A percentile compares a stretch with the other conserved stretches of the same genome.
Evolutionary conservation across 306 rosid genomes (phyloP).

Genomic region (Amphicarpaea edgeworthii): DNA sequence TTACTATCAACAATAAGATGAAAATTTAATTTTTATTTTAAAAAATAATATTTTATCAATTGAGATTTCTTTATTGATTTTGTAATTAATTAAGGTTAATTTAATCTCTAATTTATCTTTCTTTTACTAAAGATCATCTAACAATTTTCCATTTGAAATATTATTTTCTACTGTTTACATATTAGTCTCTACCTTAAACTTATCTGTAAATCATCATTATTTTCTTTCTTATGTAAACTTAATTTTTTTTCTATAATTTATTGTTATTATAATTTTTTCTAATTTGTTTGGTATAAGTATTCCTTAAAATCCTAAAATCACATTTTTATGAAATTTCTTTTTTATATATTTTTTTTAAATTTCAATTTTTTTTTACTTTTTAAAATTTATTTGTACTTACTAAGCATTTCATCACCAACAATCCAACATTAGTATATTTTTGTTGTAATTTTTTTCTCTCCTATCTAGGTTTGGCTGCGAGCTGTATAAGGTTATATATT

Average conservation of each 20-base stretch:
- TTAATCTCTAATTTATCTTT: background rate
- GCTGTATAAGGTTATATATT: no score
- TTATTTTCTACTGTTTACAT: background rate
- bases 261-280: background rate
- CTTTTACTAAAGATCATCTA: background rate
- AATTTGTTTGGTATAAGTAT: background rate
- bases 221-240: background rate
- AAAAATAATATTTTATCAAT: background rate
- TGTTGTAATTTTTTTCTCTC: no score
- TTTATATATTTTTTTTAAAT: no score
- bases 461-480: no score
- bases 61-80: background rate
- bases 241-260: background rate
- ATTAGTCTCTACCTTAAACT: background rate
- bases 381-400: no score
- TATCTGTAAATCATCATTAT: background rate
- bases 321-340: no score
- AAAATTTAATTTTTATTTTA: background rate
- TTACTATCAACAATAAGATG: background rate
- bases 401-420: no score
- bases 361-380: no score
- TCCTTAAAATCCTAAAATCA: background rate
- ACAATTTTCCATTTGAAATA: background rate
- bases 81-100: background rate
- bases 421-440: no score